phyloP scores from a whole-genome alignment of 2,329 filamentous ascomycete species.

The Nectriaceae sp. region DNA sequence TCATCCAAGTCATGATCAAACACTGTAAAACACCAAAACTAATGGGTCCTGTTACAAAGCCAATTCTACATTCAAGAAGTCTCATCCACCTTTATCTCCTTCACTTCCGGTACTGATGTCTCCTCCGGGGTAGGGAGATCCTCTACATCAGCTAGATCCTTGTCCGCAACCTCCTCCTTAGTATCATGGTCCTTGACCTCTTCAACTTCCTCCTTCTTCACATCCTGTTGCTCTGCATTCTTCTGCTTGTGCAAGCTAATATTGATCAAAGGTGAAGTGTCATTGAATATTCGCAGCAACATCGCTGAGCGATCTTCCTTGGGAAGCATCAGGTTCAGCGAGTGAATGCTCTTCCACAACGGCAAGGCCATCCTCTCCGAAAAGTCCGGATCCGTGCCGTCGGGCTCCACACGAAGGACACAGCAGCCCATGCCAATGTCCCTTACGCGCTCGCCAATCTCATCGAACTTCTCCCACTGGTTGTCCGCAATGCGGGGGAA shows the following conservation, averaged over 20 bases:
- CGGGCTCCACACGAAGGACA: slow-evolving; percentile 80
- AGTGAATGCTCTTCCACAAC: slow-evolving; percentile 90
- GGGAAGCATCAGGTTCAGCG: slow-evolving; percentile 94
- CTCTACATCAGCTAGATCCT: slow-evolving; percentile 34
- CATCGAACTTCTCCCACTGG: slow-evolving; percentile 74
- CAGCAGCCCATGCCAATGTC: slow-evolving; percentile 89
- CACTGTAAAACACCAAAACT: slow-evolving; percentile 23
- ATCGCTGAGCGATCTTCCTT: slow-evolving; percentile 95
- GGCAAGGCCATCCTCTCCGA: slow-evolving; percentile 84
- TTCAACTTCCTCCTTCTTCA: slow-evolving; percentile 37
- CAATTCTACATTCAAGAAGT: slow-evolving; percentile 18
- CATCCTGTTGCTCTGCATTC: slow-evolving; percentile 39
- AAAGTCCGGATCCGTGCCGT: slow-evolving; percentile 60
- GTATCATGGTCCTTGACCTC: slow-evolving; percentile 26
- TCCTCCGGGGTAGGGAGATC: slow-evolving; percentile 40
- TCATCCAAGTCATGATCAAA: slow-evolving; percentile 18
- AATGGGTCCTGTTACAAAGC: slow-evolving; percentile 20
- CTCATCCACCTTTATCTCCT: slow-evolving; percentile 13
- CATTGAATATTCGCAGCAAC: slow-evolving; percentile 88
- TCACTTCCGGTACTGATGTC: slow-evolving; percentile 9
- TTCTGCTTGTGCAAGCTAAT: slow-evolving; percentile 56
- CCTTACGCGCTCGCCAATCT: slow-evolving; percentile 82
- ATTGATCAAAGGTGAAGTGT: slow-evolving; percentile 81
- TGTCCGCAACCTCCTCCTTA: slow-evolving; percentile 21
- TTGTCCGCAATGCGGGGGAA: slow-evolving; percentile 84